Base-by-base conservation (phyloP, 768 basidiomycete genomes). In the Rhodotorula kratochvilovae region DNA sequence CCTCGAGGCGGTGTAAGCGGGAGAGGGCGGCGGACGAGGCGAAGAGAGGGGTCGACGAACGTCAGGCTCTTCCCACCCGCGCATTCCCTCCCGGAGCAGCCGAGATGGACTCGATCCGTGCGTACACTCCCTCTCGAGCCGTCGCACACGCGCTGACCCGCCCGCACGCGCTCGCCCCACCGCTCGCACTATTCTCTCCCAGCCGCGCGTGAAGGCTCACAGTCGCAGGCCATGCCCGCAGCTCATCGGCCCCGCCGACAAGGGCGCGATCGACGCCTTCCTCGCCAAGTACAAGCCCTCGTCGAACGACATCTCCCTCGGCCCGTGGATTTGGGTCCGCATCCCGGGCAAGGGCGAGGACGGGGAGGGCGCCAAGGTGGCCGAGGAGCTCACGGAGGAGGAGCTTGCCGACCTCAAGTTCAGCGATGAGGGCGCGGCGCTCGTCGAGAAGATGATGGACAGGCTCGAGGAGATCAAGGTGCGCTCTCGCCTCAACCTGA, bases 301-400 rank as follows among this genome's bases (percentile, higher is more conserved):
- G 11, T 21, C 31, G 16, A 42, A 10, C 5, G 17, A 29, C n/a
- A 5, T 1, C 21, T 15, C 31, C 0, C 45, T 35, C 27, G 43
- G 33, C 0, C 56, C 56, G 0, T 71, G 70, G 70, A 54, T 54
- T 27, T 71, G 70, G 70, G 62, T 58, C 19, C 66, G 53, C 2
- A 39, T 66, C 11, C 46, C 65, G 16, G 39, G 39, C 39, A 42
- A 42, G 5, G 36, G 4, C 3, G 46, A 43, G 1, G 56, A 27
- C 25, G 16, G 36, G 35, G 12, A 27, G 6, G n/a, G 3, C 13
- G 39, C 39, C 31, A 65, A 71, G 50, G 19, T 27, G n/a, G 51
- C 25, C 7, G 48, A 58, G 12, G 57, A 63, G 3, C 29, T 13
- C 29, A 4, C n/a, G 16, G 65, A 29, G 21, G 50, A 48, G 45